These are phyloP conservation scores for Arachis stenosperma DNA, from an alignment of 306 rosid species.

Conservation along the genomic window DNA sequence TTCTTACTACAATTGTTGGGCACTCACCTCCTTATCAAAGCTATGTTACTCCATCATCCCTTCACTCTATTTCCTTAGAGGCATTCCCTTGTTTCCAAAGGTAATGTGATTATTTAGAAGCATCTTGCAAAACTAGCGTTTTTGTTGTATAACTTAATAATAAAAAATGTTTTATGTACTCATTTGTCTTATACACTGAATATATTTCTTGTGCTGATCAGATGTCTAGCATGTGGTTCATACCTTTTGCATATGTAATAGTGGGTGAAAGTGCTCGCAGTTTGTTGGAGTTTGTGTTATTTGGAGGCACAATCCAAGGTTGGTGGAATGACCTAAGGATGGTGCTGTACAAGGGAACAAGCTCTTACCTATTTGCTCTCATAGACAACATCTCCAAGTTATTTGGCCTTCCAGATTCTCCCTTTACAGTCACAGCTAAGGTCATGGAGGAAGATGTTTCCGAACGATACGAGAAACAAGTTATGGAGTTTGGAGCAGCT, in stretches of 20 bases:
- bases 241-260: conserved; percentile 64
- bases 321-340: conserved; percentile 78
- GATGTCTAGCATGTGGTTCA: conserved; percentile 64
- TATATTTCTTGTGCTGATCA: conserved; percentile 22
- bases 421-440: conserved; percentile 35
- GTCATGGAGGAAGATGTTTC: conserved; percentile 52
- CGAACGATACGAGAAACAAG: conserved; percentile 52
- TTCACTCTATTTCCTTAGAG: conserved; percentile 60
- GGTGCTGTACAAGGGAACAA: conserved; percentile 66
- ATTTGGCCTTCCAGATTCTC: conserved; percentile 45
- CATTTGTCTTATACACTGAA: too few species aligned
- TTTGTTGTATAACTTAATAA: neutral
- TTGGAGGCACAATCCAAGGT: conserved; percentile 56
- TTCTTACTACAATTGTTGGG: conserved; percentile 50
- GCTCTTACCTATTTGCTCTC: conserved; percentile 60
- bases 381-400: conserved; percentile 43
- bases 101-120: conserved; percentile 18
- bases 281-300: conserved; percentile 56
- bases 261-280: conserved; percentile 38
- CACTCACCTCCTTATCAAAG: conserved; percentile 49
- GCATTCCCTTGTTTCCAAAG: conserved; percentile 62
- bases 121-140: too few species aligned
- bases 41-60: conserved; percentile 57
- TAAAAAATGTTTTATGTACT: too few species aligned
- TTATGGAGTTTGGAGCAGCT: conserved; percentile 68